These are phyloP conservation scores for Hansenula anomala DNA, from an alignment of 1,139 yeast genomes.

Conservation along the genomic window DNA sequence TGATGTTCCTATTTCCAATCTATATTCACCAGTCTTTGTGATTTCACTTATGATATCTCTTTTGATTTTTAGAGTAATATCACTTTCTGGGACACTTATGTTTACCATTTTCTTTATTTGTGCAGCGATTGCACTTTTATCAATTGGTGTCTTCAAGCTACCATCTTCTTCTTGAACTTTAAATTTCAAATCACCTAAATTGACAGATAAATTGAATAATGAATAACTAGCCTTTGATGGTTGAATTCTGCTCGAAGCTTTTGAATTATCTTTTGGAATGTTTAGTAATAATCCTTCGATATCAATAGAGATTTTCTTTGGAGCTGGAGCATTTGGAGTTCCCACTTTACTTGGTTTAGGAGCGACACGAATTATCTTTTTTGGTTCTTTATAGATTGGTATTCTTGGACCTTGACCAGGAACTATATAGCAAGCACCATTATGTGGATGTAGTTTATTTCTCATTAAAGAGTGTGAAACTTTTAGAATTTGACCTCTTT, in stretches of 20 bases:
- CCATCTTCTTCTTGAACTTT: slow-evolving; percentile 1
- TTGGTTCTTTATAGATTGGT: slow-evolving; percentile 38
- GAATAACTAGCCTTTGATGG: slow-evolving; percentile 15
- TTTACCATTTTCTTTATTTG: slow-evolving; percentile 9
- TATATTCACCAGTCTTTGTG: slow-evolving; percentile 11
- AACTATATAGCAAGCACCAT: slow-evolving; percentile 68
- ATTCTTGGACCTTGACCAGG: slow-evolving; percentile 51
- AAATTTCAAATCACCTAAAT: slow-evolving; percentile 5
- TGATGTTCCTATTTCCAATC: slow-evolving; percentile 10
- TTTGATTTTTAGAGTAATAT: slow-evolving; percentile 8
- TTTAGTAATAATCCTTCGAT: slow-evolving; percentile 18
- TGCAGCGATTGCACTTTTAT: slow-evolving; percentile 6
- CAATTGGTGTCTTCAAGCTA: slow-evolving; percentile 4
- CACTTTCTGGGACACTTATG: slow-evolving; percentile 13
- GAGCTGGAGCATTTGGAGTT: slow-evolving; percentile 2
- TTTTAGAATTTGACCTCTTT: slow-evolving; percentile 63
- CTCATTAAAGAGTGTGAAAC: slow-evolving; percentile 87
- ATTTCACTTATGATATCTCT: slow-evolving; percentile 6
- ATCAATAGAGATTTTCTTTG: slow-evolving; percentile 2
- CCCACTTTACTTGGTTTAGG: no score
- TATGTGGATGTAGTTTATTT: slow-evolving; percentile 61
- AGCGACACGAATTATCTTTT: neutral
- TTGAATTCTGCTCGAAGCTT: slow-evolving; percentile 1
- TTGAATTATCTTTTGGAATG: slow-evolving; percentile 7
- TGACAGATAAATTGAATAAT: slow-evolving; percentile 17